Base-by-base conservation (phyloP, 371 early-diverging fungal genomes). In the Mucor circinelloides region DNA sequence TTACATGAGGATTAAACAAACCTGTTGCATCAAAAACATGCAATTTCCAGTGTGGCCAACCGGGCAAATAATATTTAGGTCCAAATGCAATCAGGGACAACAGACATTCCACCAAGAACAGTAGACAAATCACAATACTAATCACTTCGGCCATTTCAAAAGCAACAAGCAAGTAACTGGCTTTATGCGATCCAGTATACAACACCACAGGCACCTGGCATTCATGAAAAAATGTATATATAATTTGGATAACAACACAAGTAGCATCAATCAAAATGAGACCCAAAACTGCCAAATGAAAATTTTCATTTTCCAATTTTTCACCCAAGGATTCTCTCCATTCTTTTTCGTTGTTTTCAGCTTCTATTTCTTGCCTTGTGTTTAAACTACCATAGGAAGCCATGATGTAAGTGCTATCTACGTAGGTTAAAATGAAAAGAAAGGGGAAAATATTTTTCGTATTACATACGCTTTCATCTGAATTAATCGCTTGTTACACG, bases 11-110 rank as follows among this genome's bases (percentile, higher is more conserved):
- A 19, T 12, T n/a, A 2, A 30, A 56, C 52, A 56, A 73, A 76
- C 84, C 81, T 42, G 68, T 44, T 2, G 71, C 69, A 73, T 83
- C 84, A 71, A 83, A 74, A 1, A 77, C 46, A 58, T 83, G 84
- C 31, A 83, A 59, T 31, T 77, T 79, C 84, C 84, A 83, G 63
- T 81, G 81, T 15, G 67, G 64, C 57, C 63, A 73, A 4, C 78
- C 80, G 1, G 84, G 84, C 23, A 78, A 63, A 69, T 75, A 83
- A 36, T 75, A 83, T 8, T 44, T 36, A 0, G 81, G 80, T 15
- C 84, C 84, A 67, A 83, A 83, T 8, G 81, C 81, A 42, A 79
- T 27, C 30, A 83, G 40, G 3, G 64, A 70, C 9, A 79, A 58
- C 1, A 66, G 13, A 60, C 74, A 66, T 74, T 83, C 84, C 2